Percentiles rank a stretch among this genome's conserved stretches.
phyloP scores from a whole-genome alignment of 2,329 filamentous ascomycete genomes.

The Aspergillus sclerotialis region DNA sequence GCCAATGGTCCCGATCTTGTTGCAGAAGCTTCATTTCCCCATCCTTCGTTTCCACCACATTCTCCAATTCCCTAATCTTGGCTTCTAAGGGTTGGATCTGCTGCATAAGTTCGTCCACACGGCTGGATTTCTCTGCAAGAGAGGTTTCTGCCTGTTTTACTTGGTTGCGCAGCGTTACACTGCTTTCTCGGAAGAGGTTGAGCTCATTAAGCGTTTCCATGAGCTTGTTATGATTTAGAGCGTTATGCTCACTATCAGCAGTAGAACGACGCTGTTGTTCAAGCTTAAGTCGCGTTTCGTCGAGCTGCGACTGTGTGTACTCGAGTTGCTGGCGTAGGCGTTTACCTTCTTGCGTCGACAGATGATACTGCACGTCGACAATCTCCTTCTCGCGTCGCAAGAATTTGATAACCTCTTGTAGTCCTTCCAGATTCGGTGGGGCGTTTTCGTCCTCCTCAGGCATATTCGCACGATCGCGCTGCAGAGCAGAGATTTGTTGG shows the following conservation, averaged over 20 bases:
- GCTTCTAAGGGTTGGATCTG: constrained; percentile 77
- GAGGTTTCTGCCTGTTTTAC: constrained; percentile 70
- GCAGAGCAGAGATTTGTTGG: constrained; percentile 69
- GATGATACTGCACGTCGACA: constrained; percentile 88
- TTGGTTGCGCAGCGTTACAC: constrained; percentile 81
- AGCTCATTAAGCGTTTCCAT: constrained; percentile 94
- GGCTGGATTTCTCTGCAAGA: constrained; percentile 65
- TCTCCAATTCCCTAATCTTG: constrained; percentile 74
- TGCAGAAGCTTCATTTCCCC: constrained; percentile 84
- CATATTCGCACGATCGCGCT: constrained; percentile 61
- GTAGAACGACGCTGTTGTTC: constrained; percentile 78
- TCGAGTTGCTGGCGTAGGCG: constrained; percentile 85
- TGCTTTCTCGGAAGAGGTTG: constrained; percentile 93
- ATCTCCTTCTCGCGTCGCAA: constrained; percentile 95
- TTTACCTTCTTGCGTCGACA: constrained; percentile 81
- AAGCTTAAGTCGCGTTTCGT: constrained; percentile 80
- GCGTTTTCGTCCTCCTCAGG: constrained; percentile 47
- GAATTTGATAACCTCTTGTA: constrained; percentile 87
- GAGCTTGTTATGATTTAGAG: constrained; percentile 77
- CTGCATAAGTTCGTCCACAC: constrained; percentile 65
- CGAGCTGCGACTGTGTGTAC: constrained; percentile 78
- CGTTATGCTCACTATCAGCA: constrained; percentile 64
- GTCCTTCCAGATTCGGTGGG: constrained; percentile 59
- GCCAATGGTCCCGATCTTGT: constrained; percentile 88
- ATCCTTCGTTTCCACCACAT: constrained; percentile 70